Base-by-base conservation (phyloP, 106 monocot species). In the Hemerocallis citrina region DNA sequence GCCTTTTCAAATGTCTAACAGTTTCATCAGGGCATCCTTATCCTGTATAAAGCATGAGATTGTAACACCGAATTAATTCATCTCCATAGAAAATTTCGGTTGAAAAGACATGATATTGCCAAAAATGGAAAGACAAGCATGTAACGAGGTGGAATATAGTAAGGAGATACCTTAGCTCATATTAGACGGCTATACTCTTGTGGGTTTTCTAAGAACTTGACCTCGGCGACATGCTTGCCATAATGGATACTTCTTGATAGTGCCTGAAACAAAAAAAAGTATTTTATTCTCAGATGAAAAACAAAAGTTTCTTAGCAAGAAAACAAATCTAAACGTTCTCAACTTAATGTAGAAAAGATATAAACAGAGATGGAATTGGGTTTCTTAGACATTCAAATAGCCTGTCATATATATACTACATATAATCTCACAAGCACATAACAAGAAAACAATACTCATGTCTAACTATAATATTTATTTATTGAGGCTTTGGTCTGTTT, bases 221-320 rank as follows among this genome's bases (percentile, higher is more conserved):
- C 87, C 79, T 96, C 96, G 9, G 96, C 96, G 1, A 96, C 90
- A 73, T 69, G 84, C 55, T 77, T 96, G 9, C 96, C 96, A 48
- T 68, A 81, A 57, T 96, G 91, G 42, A 91, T 91, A 63, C 96
- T 84, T 56, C 84, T 79, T 14, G 96, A 96, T 14, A 91, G 65
- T n/a, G 81, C 90, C 96, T 96, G 58, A 12, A 51, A 19, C 32
- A 44, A 48, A 5, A 31, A 38, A 61, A 69, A n/a, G n/a, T n/a
- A n/a, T n/a, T n/a, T n/a, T n/a, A n/a, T n/a, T n/a, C n/a, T n/a
- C n/a, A n/a, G n/a, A n/a, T n/a, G n/a, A n/a, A n/a, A n/a, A n/a
- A n/a, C n/a, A n/a, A n/a, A n/a, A n/a, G n/a, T n/a, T n/a, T n/a
- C n/a, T n/a, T n/a, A n/a, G n/a, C n/a, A n/a, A n/a, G n/a, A n/a